phyloP scores from a whole-genome alignment of 2,329 filamentous ascomycete genomes.

The Fusarium buxicola region DNA sequence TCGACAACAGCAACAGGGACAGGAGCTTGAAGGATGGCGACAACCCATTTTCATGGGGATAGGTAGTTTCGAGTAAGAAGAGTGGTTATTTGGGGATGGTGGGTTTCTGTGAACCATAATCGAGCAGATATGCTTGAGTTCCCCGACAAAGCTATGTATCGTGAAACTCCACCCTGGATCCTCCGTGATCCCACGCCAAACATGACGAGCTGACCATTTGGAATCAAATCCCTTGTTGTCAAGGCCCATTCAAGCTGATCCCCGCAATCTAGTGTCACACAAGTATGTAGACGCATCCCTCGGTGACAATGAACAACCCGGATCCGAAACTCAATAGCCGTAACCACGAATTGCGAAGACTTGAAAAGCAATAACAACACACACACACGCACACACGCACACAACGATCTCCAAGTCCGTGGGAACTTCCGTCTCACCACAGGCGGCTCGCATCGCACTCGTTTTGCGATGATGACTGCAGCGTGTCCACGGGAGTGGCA shows the following conservation, averaged over 20 bases:
- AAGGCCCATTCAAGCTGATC: too few relatives aligned
- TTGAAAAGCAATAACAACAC: too few relatives aligned
- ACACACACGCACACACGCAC: neutral
- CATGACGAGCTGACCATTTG: conserved; percentile 9
- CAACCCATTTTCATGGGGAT: neutral
- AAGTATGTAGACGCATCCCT: too few relatives aligned
- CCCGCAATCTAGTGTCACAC: too few relatives aligned
- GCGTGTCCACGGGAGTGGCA: conserved; percentile 12
- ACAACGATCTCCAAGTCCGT: too few relatives aligned
- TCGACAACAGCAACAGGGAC: neutral
- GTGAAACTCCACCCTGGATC: conserved; percentile 8
- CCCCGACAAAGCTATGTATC: conserved; percentile 20
- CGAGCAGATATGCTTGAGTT: conserved; percentile 21
- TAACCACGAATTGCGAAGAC: too few relatives aligned
- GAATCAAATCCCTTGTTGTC: too few relatives aligned
- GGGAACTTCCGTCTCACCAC: too few relatives aligned
- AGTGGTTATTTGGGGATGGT: neutral
- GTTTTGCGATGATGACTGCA: conserved; percentile 32
- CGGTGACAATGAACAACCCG: too few relatives aligned
- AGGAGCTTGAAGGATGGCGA: conserved; percentile 17
- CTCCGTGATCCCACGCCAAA: neutral
- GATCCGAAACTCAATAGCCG: too few relatives aligned
- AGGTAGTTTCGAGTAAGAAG: neutral
- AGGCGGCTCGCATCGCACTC: neutral
- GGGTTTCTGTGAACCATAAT: conserved; percentile 2